Evolutionary conservation across 441 rosid species (phyloP), one percentile per base, ranked within the genome.

Genomic region (Syzygium malaccense): DNA sequence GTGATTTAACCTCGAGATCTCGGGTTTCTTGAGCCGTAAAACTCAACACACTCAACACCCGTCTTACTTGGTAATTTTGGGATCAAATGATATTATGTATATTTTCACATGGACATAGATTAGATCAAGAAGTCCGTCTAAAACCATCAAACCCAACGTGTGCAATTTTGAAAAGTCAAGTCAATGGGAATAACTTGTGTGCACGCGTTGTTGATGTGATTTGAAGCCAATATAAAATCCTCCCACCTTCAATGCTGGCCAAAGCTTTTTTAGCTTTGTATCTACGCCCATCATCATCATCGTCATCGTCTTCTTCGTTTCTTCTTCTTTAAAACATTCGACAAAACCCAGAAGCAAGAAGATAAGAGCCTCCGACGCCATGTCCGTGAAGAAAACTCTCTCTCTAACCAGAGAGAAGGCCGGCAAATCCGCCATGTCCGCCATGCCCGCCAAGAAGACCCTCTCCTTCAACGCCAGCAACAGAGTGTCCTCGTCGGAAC

Each of bases 151-250:
- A 25, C 53, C 84, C 84, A 3, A 4, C 28, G 53, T 0, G 19
- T 25, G 84, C 78, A n/a, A 57, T 14, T 20, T 85, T 53, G 92
- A 92, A 93, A 91, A 71, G 90, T 90, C 91, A 55, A 91, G 90
- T 91, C 93, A 90, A 91, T 58, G 66, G 79, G 13, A 86, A 51
- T 33, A 55, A 32, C 17, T 86, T 64, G 84, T 78, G 84, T 41
- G 84, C 84, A 78, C 84, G 84, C 84, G 30, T 25, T 75, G 84
- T 41, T 13, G 84, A 41, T 78, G 84, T 25, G 28, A 14, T 4
- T 3, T 6, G 51, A 53, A 75, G 26, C 53, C 53, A 14, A 41
- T 41, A 78, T 41, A 78, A 41, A 78, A 41, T 25, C 84, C 25
- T 13, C 84, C 53, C n/a, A 13, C 45, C 84, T 75, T 26, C 53